A percentile compares a stretch with the other conserved stretches of the same genome.
Conservation (phyloP, 345 rosid species). For the Lumnitzera racemosa region DNA sequence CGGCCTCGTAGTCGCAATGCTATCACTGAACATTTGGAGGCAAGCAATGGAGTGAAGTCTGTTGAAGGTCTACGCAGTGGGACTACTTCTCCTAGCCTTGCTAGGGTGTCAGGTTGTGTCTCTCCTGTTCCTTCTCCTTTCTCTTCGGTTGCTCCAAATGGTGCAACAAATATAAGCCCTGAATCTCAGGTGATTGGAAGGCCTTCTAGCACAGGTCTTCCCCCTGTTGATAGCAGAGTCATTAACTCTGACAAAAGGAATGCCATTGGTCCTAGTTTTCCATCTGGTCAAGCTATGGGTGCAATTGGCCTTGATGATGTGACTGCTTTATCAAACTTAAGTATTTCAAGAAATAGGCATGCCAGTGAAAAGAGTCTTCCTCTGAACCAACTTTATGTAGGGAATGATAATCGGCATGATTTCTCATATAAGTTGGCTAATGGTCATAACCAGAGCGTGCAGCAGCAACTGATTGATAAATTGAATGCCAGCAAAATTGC, state of each 20-base stretch:
- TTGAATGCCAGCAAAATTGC: conserved; percentile 37
- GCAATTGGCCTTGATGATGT: conserved; percentile 44
- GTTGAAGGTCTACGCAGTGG: conserved; percentile 40
- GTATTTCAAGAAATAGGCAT: conserved; percentile 39
- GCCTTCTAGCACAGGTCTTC: conserved; percentile 48
- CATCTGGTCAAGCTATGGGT: conserved; percentile 35
- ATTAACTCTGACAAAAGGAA: conserved; percentile 44
- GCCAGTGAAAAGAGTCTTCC: conserved; percentile 28
- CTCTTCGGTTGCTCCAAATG: conserved; percentile 50
- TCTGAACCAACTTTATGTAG: conserved; percentile 37
- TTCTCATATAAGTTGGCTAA: conserved; percentile 37
- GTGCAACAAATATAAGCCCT: conserved; percentile 64
- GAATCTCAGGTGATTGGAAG: conserved; percentile 54
- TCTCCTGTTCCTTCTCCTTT: conserved; percentile 27
- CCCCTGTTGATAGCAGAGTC: conserved; percentile 58
- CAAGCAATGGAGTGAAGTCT: conserved; percentile 30
- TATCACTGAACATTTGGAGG: conserved; percentile 46
- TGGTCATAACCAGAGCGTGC: conserved; percentile 40
- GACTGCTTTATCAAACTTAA: conserved; percentile 47
- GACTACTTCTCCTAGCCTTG: conserved; percentile 30
- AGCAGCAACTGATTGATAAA: conserved; percentile 38
- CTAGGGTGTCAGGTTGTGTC: conserved; percentile 28
- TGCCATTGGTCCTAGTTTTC: conserved; percentile 30
- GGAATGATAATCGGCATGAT: conserved; percentile 33
- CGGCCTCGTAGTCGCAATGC: conserved; percentile 69